Conservation (phyloP, 805 yeast genomes). For the Scheffersomyces ergatensis region DNA sequence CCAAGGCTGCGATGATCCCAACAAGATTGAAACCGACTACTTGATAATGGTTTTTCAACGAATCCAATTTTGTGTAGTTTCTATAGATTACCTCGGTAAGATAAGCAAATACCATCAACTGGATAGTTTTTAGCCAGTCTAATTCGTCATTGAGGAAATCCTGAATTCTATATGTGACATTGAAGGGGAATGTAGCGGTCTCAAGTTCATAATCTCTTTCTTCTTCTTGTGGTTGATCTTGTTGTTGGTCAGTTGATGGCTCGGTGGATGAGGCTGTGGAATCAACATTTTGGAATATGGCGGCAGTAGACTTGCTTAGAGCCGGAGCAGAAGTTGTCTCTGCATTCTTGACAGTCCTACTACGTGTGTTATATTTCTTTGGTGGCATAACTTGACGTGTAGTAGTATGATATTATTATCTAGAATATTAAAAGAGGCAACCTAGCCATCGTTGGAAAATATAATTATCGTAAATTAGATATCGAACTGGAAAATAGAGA, state of each 20-base stretch:
- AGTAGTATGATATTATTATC: no score
- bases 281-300: constrained; percentile 9
- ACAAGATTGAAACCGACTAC: constrained; percentile 30
- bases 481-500: no score
- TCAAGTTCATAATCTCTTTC: not conserved
- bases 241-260: not conserved
- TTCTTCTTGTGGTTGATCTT: not conserved
- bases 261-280: not conserved
- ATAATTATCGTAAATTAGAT: no score
- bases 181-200: constrained; percentile 19
- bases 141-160: constrained; percentile 37
- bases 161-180: constrained; percentile 28
- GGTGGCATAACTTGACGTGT: constrained; percentile 11
- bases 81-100: constrained; percentile 28
- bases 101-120: constrained; percentile 28
- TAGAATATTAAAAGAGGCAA: no score
- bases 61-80: constrained; percentile 12
- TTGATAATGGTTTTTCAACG: constrained; percentile 14
- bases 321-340: not conserved
- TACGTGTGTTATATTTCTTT: constrained; percentile 7
- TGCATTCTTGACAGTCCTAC: constrained; percentile 2
- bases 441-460: no score
- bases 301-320: constrained; percentile 11
- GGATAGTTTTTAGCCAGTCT: constrained; percentile 27
- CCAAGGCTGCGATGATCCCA: constrained; percentile 29